Conservation (phyloP, 139 green algal genomes). For the Chlorella ohadii region DNA sequence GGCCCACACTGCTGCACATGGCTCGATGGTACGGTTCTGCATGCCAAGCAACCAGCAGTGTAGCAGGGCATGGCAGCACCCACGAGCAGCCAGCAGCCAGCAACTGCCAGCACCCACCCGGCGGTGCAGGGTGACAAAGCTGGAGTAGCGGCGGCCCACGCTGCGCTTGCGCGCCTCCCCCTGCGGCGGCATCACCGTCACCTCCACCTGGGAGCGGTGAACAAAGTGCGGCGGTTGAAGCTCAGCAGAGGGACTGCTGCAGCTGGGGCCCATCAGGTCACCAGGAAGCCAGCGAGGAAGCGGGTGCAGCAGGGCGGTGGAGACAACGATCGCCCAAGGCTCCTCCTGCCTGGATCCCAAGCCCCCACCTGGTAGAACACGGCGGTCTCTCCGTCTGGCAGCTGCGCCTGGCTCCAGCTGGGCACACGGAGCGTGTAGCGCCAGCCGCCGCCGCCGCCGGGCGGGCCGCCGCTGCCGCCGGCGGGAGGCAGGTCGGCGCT, state of each 20-base stretch:
- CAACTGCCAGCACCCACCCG: constrained; percentile 29
- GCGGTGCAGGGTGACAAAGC: constrained; percentile 49
- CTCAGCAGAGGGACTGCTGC: too few species aligned
- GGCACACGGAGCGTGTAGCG: constrained; percentile 36
- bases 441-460: constrained; percentile 13
- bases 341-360: too few species aligned
- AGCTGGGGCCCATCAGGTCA: too few species aligned
- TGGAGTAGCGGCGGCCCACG: constrained; percentile 54
- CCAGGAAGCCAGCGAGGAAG: too few species aligned
- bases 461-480: neutral
- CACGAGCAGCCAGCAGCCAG: neutral
- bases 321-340: too few species aligned
- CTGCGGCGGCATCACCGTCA: constrained; percentile 53
- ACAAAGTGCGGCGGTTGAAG: neutral
- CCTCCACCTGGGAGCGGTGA: constrained; percentile 38
- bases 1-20: too few species aligned
- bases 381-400: constrained; percentile 31
- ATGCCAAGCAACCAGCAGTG: too few species aligned
- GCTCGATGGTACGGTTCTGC: too few species aligned
- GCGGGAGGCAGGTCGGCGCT: neutral
- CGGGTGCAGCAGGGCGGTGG: too few species aligned
- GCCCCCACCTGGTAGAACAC: constrained; percentile 35
- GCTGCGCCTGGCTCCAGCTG: constrained; percentile 31
- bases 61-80: too few species aligned
- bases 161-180: constrained; percentile 38